phyloP scores from a whole-genome alignment of 257 asterid genomes.

The Salvia rosmarinus region DNA sequence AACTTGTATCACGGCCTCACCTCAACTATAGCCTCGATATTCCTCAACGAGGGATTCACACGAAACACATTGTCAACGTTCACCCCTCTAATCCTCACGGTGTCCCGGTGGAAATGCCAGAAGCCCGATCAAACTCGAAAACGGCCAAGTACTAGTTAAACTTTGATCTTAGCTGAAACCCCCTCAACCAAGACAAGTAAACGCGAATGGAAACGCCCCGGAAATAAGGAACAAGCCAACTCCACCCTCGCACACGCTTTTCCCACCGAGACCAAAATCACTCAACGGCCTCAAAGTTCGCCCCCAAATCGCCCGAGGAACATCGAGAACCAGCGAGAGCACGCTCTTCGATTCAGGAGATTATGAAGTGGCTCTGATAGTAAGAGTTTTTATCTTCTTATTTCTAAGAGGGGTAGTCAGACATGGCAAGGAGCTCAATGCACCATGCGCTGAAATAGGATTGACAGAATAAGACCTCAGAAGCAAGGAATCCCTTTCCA shows the following conservation, averaged over 20 bases:
- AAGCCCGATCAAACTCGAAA: slow-evolving; percentile 90
- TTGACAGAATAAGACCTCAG: slow-evolving; percentile 42
- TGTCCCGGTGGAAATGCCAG: slow-evolving; percentile 92
- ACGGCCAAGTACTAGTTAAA: slow-evolving; percentile 81
- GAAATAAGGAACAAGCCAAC: slow-evolving; percentile 91
- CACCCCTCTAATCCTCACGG: slow-evolving; percentile 96
- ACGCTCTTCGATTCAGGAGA: slow-evolving; percentile 55
- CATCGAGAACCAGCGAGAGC: slow-evolving; percentile 59
- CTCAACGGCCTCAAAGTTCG: slow-evolving; percentile 81
- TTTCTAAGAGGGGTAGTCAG: slow-evolving; percentile 36
- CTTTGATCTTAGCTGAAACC: slow-evolving; percentile 83
- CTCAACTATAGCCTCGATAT: slow-evolving; percentile 89
- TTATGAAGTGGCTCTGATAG: slow-evolving; percentile 51
- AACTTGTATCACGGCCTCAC: slow-evolving; percentile 47
- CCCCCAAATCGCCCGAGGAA: slow-evolving; percentile 75
- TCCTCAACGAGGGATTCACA: slow-evolving; percentile 80
- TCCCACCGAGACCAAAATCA: slow-evolving; percentile 92
- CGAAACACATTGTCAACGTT: slow-evolving; percentile 87
- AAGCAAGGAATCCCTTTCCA: slow-evolving; percentile 58
- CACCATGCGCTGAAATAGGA: slow-evolving; percentile 42
- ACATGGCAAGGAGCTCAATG: slow-evolving; percentile 50
- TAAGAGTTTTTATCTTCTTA: slow-evolving; percentile 36
- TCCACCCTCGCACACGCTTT: slow-evolving; percentile 99
- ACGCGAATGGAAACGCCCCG: slow-evolving; percentile 74
- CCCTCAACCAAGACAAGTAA: slow-evolving; percentile 94